Evolutionary conservation across 1,284 basidiomycete species (phyloP).

Genomic region (Rhodotorula sp.): DNA sequence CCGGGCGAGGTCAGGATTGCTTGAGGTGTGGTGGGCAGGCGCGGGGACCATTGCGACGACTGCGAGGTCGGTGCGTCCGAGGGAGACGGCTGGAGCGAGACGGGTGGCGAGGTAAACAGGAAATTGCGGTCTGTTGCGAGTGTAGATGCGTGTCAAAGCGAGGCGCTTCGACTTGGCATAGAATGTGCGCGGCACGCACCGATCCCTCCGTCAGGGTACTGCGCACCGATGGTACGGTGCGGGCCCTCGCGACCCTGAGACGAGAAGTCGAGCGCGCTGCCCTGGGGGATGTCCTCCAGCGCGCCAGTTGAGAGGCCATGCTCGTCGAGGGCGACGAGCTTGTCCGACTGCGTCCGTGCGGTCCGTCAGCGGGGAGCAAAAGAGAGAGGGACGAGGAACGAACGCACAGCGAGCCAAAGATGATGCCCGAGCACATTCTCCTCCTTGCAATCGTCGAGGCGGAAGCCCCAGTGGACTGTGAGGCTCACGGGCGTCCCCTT

Average conservation of each 20-base stretch:
- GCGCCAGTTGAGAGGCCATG: constrained; percentile 33
- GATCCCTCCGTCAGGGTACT: constrained; percentile 32
- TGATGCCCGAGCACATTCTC: constrained; percentile 21
- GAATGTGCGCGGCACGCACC: constrained; percentile 5
- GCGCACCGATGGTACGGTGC: constrained; percentile 31
- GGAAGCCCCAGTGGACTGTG: constrained; percentile 42
- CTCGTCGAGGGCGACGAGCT: constrained; percentile 24
- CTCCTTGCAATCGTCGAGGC: constrained; percentile 28
- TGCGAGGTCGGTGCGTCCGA: constrained; percentile 3
- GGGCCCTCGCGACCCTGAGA: background rate
- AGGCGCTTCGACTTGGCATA: background rate
- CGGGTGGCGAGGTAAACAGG: constrained; percentile 7
- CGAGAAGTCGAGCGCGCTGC: constrained; percentile 18
- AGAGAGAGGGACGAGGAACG: no score
- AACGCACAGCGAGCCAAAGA: constrained; percentile 35
- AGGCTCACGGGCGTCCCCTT: constrained; percentile 37
- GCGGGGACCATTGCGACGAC: constrained; percentile 11
- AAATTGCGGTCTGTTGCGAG: constrained; percentile 36
- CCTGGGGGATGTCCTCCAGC: constrained; percentile 4
- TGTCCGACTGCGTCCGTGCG: constrained; percentile 22
- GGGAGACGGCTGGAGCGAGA: background rate
- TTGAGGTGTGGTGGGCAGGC: constrained; percentile 25
- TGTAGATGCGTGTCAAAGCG: background rate
- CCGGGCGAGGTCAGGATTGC: constrained; percentile 32
- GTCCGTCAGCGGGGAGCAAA: no score